A percentile compares a stretch with the other conserved stretches of the same genome.
Evolutionary conservation across 371 early-diverging fungal genomes (phyloP).

Genomic region (Mortierella polycephala): DNA sequence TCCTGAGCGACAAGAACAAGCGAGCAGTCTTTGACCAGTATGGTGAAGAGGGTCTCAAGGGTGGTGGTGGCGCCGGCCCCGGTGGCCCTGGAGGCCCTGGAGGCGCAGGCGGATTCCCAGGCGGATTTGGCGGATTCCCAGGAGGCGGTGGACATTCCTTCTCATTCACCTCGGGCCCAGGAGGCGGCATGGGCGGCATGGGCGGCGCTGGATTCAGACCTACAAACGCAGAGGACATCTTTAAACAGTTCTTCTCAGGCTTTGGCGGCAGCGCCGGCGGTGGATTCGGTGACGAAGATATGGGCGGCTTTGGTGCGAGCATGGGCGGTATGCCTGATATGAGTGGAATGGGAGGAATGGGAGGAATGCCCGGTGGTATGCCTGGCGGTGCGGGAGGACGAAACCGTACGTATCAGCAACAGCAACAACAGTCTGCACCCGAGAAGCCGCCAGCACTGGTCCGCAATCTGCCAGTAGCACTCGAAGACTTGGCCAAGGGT

Average conservation of each 20-base stretch:
- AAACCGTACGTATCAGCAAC: slow-evolving; percentile 26
- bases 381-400: slow-evolving; percentile 50
- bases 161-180: slow-evolving; percentile 62
- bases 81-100: slow-evolving; percentile 58
- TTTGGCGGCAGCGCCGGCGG: slow-evolving; percentile 75
- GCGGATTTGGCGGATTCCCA: slow-evolving; percentile 60
- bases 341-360: slow-evolving; percentile 58
- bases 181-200: slow-evolving; percentile 34
- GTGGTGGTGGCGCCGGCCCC: slow-evolving; percentile 58
- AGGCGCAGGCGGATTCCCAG: slow-evolving; percentile 55
- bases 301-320: slow-evolving; percentile 57
- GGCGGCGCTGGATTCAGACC: slow-evolving; percentile 82
- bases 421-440: slow-evolving; percentile 15
- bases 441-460: slow-evolving; percentile 72
- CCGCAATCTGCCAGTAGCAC: slow-evolving; percentile 77
- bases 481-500: slow-evolving; percentile 96
- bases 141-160: slow-evolving; percentile 63
- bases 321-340: slow-evolving; percentile 54
- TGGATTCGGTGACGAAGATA: slow-evolving; percentile 56
- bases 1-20: slow-evolving; percentile 91
- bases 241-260: slow-evolving; percentile 83
- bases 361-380: slow-evolving; percentile 53
- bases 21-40: slow-evolving; percentile 88
- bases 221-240: slow-evolving; percentile 93
- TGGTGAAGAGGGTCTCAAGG: slow-evolving; percentile 93